These are phyloP conservation scores for Scedosporium minutisporum DNA, from an alignment of 2,329 filamentous ascomycete species.

Conservation along the genomic window DNA sequence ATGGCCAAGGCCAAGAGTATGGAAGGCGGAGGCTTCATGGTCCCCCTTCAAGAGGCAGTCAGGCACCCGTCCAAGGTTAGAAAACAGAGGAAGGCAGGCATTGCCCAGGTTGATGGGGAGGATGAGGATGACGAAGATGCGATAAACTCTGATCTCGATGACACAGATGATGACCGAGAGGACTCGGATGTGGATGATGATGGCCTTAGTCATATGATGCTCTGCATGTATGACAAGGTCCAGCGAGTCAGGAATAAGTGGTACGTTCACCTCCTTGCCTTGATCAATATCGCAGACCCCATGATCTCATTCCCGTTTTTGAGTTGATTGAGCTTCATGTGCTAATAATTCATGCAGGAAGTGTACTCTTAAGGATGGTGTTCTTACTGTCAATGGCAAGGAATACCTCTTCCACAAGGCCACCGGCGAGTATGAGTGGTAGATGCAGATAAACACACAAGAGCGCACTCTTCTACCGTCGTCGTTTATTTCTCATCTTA, in stretches of 20 bases:
- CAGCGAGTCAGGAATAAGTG: slow-evolving; percentile 99
- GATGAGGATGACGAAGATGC: slow-evolving; percentile 75
- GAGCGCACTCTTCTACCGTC: background rate
- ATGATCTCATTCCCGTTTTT: background rate
- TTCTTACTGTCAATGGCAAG: slow-evolving; percentile 84
- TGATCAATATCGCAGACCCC: no score
- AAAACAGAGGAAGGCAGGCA: slow-evolving; percentile 25
- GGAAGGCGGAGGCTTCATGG: slow-evolving; percentile 68
- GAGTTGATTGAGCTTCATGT: background rate
- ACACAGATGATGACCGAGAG: slow-evolving; percentile 75
- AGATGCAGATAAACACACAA: slow-evolving; percentile 14
- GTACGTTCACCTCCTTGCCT: slow-evolving; percentile 30
- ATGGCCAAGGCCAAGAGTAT: slow-evolving; percentile 55
- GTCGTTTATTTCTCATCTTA: background rate
- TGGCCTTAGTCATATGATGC: slow-evolving; percentile 78
- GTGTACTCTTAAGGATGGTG: slow-evolving; percentile 94
- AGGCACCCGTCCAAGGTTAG: background rate
- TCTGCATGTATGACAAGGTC: slow-evolving; percentile 99
- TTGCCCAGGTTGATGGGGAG: slow-evolving; percentile 39
- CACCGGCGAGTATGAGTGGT: slow-evolving; percentile 97
- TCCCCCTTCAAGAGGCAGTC: slow-evolving; percentile 53
- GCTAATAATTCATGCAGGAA: slow-evolving; percentile 51
- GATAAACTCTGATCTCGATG: slow-evolving; percentile 96
- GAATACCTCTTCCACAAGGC: slow-evolving; percentile 99
- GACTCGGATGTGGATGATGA: slow-evolving; percentile 86